Base-by-base conservation (phyloP, 2,329 filamentous ascomycete species). In the Plenodomus biglobosus region DNA sequence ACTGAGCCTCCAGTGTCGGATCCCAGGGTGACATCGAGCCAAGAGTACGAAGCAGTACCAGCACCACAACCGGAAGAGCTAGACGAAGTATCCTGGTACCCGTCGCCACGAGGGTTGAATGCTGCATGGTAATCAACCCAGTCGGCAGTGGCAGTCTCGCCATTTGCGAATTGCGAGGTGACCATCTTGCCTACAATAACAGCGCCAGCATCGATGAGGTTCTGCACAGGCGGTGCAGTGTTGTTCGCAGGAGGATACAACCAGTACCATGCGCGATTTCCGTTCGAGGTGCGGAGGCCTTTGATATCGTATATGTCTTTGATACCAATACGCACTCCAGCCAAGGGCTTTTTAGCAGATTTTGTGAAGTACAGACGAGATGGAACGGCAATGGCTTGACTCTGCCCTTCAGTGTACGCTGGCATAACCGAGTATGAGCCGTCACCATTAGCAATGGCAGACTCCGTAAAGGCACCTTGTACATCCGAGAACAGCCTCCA, bases 301-400 rank as follows among this genome's bases (percentile, higher is more conserved):
- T 77, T 75, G 34, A 86, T 66, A 52, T 84, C 75, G 81, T 75
- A 18, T 80, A 85, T 11, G 81, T 87, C 85, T 63, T 87, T 87
- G 45, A 86, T 75, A 0, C 78, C 83, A 0, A 86, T 64, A 16
- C 84, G 82, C 0, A 86, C 83, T 8, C 85, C 84, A 4, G 81
- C 79, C 0, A 87, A 72, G 73, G 78, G 40, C 80, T 72, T 22
- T 73, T 76, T 72, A 0, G 66, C 58, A 0, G 78, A 81, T 38
- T 74, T 77, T 2, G 74, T 78, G 71, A 19, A 80, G 67, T 15
- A 76, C 68, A 17, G 63, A 65, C 84, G 75, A 6, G 82, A 85
- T 3, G 83, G 83, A 0, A 86, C 84, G 3, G 61, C 61, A 19
- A 64, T 46, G 3, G 61, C 58, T 72, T 77, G 40, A 78, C 73